Conservation (phyloP, 331 rosid genomes). For the Pyrus hybrid region DNA sequence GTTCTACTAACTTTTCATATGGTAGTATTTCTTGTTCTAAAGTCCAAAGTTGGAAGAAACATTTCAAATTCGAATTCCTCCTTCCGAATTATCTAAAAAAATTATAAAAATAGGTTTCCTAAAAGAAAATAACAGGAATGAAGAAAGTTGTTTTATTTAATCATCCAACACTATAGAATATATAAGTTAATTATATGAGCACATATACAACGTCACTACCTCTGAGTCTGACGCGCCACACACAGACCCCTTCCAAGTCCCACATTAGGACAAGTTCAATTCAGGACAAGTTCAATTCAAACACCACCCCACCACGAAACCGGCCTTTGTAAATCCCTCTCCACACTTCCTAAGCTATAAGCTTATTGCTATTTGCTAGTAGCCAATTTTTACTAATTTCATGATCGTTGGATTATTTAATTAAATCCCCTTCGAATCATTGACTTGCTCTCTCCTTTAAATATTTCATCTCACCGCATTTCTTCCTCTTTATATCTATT, state of each 20-base stretch:
- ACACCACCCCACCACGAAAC: slow-evolving; percentile 53
- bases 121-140: no score
- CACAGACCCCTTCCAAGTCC: not conserved
- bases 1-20: no score
- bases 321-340: slow-evolving; percentile 32
- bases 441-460: slow-evolving; percentile 39
- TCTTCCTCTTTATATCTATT: not conserved
- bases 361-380: not conserved
- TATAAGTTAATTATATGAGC: no score
- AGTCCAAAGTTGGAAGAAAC: no score
- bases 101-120: no score
- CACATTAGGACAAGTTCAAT: not conserved
- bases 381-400: slow-evolving; percentile 27
- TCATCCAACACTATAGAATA: no score
- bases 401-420: not conserved
- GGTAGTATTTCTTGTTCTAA: no score
- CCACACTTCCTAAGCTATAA: not conserved
- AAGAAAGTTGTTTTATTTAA: no score
- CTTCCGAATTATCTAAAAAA: no score
- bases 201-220: not conserved
- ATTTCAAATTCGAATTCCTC: no score
- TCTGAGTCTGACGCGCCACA: not conserved
- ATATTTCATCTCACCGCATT: slow-evolving; percentile 16
- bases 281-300: slow-evolving; percentile 27
- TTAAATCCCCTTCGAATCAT: slow-evolving; percentile 23